phyloP scores from a whole-genome alignment of 371 early-diverging fungal species.

The Actinomortierella wolfii region DNA sequence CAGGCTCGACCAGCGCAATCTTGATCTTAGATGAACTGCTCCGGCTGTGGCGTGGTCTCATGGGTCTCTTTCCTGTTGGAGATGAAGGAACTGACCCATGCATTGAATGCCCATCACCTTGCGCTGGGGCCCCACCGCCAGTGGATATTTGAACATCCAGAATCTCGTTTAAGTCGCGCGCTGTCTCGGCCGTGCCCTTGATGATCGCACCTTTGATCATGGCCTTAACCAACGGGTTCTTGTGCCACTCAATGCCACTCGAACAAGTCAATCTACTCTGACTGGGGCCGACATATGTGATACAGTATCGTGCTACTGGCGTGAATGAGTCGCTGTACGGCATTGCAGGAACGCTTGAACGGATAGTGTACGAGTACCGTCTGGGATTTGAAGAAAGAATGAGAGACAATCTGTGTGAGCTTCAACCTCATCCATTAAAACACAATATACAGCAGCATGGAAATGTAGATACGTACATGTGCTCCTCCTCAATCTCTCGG shows the following conservation, averaged over 20 bases:
- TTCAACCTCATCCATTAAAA: no score
- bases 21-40: no score
- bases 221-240: conserved; percentile 59
- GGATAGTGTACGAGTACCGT: conserved; percentile 22
- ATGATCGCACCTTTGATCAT: conserved; percentile 42
- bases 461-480: no score
- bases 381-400: background rate
- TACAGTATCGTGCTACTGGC: conserved; percentile 61
- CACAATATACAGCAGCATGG: no score
- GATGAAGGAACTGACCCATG: no score
- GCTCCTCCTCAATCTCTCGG: conserved; percentile 55
- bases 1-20: no score
- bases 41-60: no score
- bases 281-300: conserved; percentile 52
- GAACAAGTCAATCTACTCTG: conserved; percentile 54
- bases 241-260: conserved; percentile 60
- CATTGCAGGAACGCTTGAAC: conserved; percentile 56
- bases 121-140: no score
- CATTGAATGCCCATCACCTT: no score
- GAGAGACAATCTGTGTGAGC: background rate
- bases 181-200: conserved; percentile 42
- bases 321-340: conserved; percentile 68
- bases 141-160: conserved; percentile 15
- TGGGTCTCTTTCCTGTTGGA: no score
- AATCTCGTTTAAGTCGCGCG: conserved; percentile 33